Evolutionary conservation across 2,329 filamentous ascomycete species (phyloP).

Genomic region (Colletotrichum musicola): DNA sequence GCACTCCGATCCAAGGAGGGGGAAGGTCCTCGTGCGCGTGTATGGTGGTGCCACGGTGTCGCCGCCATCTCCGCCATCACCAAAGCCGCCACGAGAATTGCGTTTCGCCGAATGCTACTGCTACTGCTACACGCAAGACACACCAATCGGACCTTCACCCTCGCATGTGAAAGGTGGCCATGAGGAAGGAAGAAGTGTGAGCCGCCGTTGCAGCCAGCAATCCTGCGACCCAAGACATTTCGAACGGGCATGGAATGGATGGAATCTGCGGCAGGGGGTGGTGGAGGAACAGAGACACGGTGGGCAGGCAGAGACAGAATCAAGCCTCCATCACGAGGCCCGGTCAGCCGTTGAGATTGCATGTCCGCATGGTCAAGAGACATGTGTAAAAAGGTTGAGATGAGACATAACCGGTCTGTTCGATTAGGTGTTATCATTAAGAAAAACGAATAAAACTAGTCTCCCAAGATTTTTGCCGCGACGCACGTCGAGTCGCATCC

Average conservation of each 20-base stretch:
- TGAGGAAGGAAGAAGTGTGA: neutral
- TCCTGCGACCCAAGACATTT: slow-evolving; percentile 20
- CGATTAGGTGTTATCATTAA: slow-evolving; percentile 33
- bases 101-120: slow-evolving; percentile 2
- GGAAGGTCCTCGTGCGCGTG: too few relatives aligned
- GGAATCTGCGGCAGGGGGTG: neutral
- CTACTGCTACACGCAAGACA: neutral
- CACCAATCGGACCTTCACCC: neutral
- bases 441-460: neutral
- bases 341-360: slow-evolving; percentile 21
- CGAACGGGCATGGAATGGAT: neutral
- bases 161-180: slow-evolving; percentile 19
- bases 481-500: slow-evolving; percentile 1
- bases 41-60: neutral
- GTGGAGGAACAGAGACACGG: slow-evolving; percentile 19
- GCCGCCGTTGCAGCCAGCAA: slow-evolving; percentile 12
- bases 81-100: neutral
- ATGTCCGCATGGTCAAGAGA: slow-evolving; percentile 15
- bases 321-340: slow-evolving; percentile 15
- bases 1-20: neutral
- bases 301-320: neutral
- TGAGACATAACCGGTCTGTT: slow-evolving; percentile 28
- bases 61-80: neutral
- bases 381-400: slow-evolving; percentile 24
- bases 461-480: slow-evolving; percentile 21